These are phyloP conservation scores for Sechiopsis laciniata DNA, from an alignment of 306 rosid species.

Conservation along the genomic window DNA sequence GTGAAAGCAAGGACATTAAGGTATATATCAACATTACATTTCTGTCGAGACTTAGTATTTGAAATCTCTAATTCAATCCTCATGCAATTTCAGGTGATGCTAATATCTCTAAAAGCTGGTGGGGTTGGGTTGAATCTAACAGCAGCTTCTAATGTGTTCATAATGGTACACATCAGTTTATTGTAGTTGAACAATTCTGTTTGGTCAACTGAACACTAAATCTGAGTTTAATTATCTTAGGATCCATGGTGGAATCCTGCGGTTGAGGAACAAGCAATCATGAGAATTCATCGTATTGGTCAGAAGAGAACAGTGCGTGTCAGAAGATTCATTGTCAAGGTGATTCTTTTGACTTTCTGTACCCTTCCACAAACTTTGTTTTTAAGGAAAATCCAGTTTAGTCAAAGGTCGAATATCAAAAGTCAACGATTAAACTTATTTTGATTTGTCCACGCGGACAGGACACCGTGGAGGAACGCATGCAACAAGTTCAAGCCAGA, in stretches of 20 bases:
- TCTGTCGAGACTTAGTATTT: not conserved
- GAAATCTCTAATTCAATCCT: not conserved
- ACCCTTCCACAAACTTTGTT: no score
- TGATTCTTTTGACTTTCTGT: constrained; percentile 3
- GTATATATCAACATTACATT: constrained; percentile 25
- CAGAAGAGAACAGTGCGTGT: constrained; percentile 44
- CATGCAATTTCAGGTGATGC: constrained; percentile 43
- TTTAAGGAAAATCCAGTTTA: no score
- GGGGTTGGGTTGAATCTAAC: constrained; percentile 94
- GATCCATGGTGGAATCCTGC: constrained; percentile 99
- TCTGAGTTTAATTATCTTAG: constrained; percentile 24
- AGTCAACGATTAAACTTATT: not conserved
- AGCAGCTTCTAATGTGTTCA: constrained; percentile 74
- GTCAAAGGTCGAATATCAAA: not conserved
- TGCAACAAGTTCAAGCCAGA: constrained; percentile 71
- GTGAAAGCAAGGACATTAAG: constrained; percentile 42
- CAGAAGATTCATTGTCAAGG: constrained; percentile 52
- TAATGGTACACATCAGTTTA: constrained; percentile 40
- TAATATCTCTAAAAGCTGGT: constrained; percentile 75
- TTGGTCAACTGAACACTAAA: not conserved
- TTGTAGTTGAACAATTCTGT: no score
- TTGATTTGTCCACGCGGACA: constrained; percentile 22
- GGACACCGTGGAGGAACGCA: constrained; percentile 63
- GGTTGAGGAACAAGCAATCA: constrained; percentile 87
- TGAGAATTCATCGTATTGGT: constrained; percentile 87